Evolutionary conservation across 805 yeast species (phyloP), one percentile per base, ranked within the genome.

Genomic region (Ogataea ramenticola): DNA sequence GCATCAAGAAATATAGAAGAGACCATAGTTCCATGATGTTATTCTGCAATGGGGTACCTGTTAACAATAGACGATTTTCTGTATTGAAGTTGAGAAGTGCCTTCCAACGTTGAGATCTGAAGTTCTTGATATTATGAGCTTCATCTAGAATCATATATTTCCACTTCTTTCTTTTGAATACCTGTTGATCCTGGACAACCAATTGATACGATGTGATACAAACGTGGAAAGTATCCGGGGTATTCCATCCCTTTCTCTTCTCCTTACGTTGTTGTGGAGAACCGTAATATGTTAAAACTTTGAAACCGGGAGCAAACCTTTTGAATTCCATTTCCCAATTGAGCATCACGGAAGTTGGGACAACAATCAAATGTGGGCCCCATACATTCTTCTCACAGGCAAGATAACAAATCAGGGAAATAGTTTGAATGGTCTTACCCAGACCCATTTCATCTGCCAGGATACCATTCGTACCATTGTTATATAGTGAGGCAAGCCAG

Each of bases 291-390:
- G 98, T 93, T 60, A 93, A 60, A 3, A 93, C 93, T 62, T 95
- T 91, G 62, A 93, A 85, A 0, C 99, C 99, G 0, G 99, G 99
- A 1, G 97, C 97, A 70, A 93, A 93, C 55, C 96, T 79, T 57
- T 95, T 93, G 66, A 93, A 90, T 58, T 93, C 99, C 97, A 95
- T 91, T 62, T 93, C 99, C 99, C 99, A 93, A 58, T 93, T 93
- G 43, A 93, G 76, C 81, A 93, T 81, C 8, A 93, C 99, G 15
- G 96, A 87, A 0, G 99, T 93, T 4, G 99, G 99, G 4, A 93
- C 99, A 47, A 93, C 82, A 65, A 93, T 90, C 43, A 93, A 68
- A 68, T 93, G 99, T 0, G 99, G 99, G 0, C 99, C 99, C 99
- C 99, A 93, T 16, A 83, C 77, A 46, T 86, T 85, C 56, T 90